Conservation (phyloP, 202 grass and related monocot species). For the Setaria viridis region DNA sequence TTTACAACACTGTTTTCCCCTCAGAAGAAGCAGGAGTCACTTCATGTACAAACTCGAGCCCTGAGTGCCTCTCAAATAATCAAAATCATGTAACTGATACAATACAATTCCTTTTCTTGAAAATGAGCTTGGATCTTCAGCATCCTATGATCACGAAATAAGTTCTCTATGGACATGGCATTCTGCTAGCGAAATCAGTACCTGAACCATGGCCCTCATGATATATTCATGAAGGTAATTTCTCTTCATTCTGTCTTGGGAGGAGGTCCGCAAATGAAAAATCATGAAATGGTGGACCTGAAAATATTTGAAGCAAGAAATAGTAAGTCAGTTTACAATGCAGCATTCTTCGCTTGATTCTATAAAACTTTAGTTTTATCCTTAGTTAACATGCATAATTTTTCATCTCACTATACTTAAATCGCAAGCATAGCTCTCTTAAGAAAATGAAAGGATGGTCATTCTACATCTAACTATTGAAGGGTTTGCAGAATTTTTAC, state of each 20-base stretch:
- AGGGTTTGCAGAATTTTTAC: constrained; percentile 51
- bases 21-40: too few species aligned
- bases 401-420: constrained; percentile 15
- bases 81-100: not conserved
- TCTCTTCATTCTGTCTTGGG: constrained; percentile 54
- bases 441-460: not conserved
- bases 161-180: constrained; percentile 10
- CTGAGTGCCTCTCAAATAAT: too few species aligned
- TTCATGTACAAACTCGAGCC: too few species aligned
- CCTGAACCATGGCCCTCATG: not conserved
- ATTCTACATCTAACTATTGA: not conserved
- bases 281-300: constrained; percentile 82
- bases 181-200: constrained; percentile 34
- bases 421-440: not conserved
- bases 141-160: constrained; percentile 13
- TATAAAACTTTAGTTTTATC: too few species aligned
- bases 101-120: not conserved
- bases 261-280: constrained; percentile 84
- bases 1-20: not conserved
- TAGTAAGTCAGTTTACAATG: not conserved
- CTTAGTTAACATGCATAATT: too few species aligned
- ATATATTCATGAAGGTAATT: constrained; percentile 20
- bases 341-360: too few species aligned
- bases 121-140: constrained; percentile 26
- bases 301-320: constrained; percentile 17